phyloP scores from a whole-genome alignment of 2,329 filamentous ascomycete species.

The Metarhizium anisopliae region DNA sequence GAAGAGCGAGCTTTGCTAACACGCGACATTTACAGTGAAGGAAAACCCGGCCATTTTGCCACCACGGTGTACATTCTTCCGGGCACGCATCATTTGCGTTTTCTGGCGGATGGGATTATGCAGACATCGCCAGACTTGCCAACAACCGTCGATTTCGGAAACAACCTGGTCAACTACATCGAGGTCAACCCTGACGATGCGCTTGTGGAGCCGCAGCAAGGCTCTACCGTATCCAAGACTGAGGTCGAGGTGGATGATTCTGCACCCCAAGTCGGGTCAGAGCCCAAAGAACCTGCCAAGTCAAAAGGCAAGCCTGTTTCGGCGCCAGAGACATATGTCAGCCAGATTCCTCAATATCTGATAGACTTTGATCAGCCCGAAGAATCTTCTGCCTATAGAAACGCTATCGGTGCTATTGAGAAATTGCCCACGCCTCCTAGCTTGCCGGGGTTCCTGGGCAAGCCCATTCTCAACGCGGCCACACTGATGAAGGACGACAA shows the following conservation, averaged over 20 bases:
- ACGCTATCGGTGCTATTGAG: conserved; percentile 65
- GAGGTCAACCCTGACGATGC: conserved; percentile 77
- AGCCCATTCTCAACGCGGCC: conserved; percentile 86
- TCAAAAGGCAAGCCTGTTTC: conserved; percentile 46
- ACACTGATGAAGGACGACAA: conserved; percentile 96
- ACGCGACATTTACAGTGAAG: conserved; percentile 31
- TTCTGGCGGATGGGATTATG: conserved; percentile 92
- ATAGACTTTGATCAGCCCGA: conserved; percentile 80
- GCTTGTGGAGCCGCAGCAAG: conserved; percentile 24
- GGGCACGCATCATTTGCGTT: conserved; percentile 93
- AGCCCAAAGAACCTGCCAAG: conserved; percentile 33
- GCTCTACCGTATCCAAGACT: conserved; percentile 8
- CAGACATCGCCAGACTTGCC: conserved; percentile 77
- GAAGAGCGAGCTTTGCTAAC: not conserved
- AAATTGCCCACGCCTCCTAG: conserved; percentile 77
- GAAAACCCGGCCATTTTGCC: conserved; percentile 56
- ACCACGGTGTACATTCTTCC: conserved; percentile 76
- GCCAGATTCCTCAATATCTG: conserved; percentile 74
- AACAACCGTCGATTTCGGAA: conserved; percentile 94
- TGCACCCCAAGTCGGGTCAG: conserved; percentile 6
- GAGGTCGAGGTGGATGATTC: conserved; percentile 4
- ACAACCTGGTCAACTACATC: conserved; percentile 97
- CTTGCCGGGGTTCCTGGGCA: conserved; percentile 83
- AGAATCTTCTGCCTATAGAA: conserved; percentile 64
- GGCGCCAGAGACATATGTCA: conserved; percentile 54